Base-by-base conservation (phyloP, 805 yeast genomes). In the Metschnikowia corniflorae region DNA sequence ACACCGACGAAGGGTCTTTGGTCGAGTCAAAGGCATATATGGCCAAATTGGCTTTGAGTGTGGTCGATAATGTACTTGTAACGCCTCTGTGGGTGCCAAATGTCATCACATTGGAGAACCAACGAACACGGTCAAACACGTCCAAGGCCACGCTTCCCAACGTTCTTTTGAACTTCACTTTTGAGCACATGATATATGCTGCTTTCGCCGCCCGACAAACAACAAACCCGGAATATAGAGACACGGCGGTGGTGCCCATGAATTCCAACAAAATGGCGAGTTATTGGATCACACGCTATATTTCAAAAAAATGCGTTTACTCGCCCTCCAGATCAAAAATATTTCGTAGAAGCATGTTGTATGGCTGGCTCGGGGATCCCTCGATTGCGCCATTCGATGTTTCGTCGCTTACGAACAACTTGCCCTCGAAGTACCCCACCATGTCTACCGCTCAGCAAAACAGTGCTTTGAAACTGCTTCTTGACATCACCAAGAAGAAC, bases 121-220 rank as follows among this genome's bases (percentile, higher is more conserved):
- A 68, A 43, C 41, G 73, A 12, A 67, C 71, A 1, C 49, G 66
- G 28, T 60, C 70, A 14, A 56, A 55, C 31, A 47, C 51, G 27
- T 58, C 57, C 33, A 40, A 55, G n/a, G 50, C 52, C 16, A 65
- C 71, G 7, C 46, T 68, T 12, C 73, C 72, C 10, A 62, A 55
- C 18, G 68, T 67, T 5, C 51, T 67, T 18, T 45, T 55, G n/a
- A 67, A 66, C 40, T 61, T 52, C 40, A 50, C 65, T 5, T 51
- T 68, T 25, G 73, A 68, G 42, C 58, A 61, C 33, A 54, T 63
- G 54, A 41, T 66, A 16, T 63, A 61, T 38, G 46, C 66, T 16
- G 54, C 53, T 23, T 45, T 60, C 19, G 53, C 56, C 20, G 50
- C 61, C 2, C 37, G 48, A 4, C 48, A 46, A 26, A 31, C 42